Base-by-base conservation (phyloP, 768 basidiomycete genomes). In the Boletellus sp. region DNA sequence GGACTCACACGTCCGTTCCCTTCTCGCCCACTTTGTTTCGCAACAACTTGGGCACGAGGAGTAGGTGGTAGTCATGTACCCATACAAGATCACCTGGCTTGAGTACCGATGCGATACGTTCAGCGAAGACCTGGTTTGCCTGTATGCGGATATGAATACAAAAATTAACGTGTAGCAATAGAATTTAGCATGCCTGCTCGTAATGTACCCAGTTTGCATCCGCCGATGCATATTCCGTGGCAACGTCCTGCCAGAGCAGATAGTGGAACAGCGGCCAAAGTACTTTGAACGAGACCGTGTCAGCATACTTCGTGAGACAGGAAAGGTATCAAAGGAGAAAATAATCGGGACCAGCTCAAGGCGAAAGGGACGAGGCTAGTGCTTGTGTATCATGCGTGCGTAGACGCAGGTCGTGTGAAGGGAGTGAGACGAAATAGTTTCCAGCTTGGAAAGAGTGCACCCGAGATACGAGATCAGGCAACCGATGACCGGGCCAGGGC, bases 191-290 rank as follows among this genome's bases (percentile, higher is more conserved):
- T 24, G 63, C 66, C 55, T 53, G 58, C 24, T 67, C 65, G 32
- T 67, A 67, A 37, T 67, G 59, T 10, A 52, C 54, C 75, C 93
- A 99, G 61, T 90, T 76, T 3, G 80, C 75, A 64, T 93, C 91
- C 24, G 91, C 92, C 4, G 87, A 87, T 1, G 88, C 84, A 58
- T 90, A 88, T 60, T 93, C 90, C 23, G 86, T 86, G 9, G 89
- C 88, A 51, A 94, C 91, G 65, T 98, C 96, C 67, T 95, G 94
- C 89, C 94, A 96, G 48, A 97, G 85, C 49, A 98, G 82, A 67
- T 98, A 98, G 72, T 98, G 96, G 80, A 98, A 96, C 36, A 97
- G 74, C 1, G 95, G 95, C 94, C 95, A 99, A 38, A 99, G 83
- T 34, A 85, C 93, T 95, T 60, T 0, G 20, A 44, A 44, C 17